These are phyloP conservation scores for Phalaenopsis aphrodite DNA, from an alignment of 106 monocot genomes.

Conservation along the genomic window DNA sequence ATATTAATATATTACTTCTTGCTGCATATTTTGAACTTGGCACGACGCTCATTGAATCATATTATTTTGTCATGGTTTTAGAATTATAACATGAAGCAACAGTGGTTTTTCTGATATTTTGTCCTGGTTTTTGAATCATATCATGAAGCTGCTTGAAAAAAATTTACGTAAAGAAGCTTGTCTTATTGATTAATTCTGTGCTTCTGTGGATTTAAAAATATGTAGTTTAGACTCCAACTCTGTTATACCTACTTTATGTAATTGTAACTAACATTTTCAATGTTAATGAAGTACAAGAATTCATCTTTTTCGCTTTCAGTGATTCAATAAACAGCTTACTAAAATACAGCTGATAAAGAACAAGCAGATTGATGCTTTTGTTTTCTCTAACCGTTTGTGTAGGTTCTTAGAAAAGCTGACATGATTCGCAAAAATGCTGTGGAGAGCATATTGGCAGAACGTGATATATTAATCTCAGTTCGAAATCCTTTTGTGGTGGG, in stretches of 20 bases:
- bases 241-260: background rate
- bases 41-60: no score
- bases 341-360: background rate
- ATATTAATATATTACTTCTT: no score
- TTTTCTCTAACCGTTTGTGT: slow-evolving; percentile 13
- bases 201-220: background rate
- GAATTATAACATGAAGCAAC: no score
- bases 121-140: background rate
- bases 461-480: slow-evolving; percentile 92
- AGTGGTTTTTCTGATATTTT: background rate
- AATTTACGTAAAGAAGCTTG: background rate
- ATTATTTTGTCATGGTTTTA: no score
- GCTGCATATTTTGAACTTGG: no score
- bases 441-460: slow-evolving; percentile 98
- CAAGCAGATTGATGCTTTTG: background rate
- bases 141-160: background rate
- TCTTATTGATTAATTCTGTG: background rate
- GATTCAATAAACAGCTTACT: background rate
- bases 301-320: background rate
- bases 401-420: slow-evolving; percentile 98
- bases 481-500: slow-evolving; percentile 99
- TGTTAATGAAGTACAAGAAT: background rate
- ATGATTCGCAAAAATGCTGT: slow-evolving; percentile 99
- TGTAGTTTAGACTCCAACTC: background rate
- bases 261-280: background rate